A percentile compares a stretch with the other conserved stretches of the same genome.
phyloP scores from a whole-genome alignment of 371 early-diverging fungal species.

The Blakeslea trispora region DNA sequence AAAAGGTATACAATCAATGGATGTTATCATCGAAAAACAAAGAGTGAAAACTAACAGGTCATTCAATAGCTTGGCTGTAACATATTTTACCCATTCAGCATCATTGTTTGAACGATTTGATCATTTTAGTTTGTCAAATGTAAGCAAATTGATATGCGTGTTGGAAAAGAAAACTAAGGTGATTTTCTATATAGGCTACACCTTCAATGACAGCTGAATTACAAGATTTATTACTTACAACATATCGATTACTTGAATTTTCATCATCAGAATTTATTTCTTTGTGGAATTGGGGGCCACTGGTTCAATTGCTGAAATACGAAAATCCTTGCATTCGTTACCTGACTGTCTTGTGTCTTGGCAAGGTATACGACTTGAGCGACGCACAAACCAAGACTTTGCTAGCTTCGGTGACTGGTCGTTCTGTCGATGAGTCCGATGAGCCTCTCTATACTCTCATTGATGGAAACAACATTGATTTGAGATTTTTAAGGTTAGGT shows the following conservation, averaged over 20 bases:
- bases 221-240: slow-evolving; percentile 56
- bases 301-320: slow-evolving; percentile 55
- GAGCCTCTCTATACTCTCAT: slow-evolving; percentile 35
- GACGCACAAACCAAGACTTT: slow-evolving; percentile 45
- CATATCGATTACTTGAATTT: slow-evolving; percentile 61
- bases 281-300: slow-evolving; percentile 69
- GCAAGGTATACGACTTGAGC: slow-evolving; percentile 55
- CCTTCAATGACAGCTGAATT: slow-evolving; percentile 30
- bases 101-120: slow-evolving; percentile 58
- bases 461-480: slow-evolving; percentile 38
- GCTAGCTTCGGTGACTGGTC: slow-evolving; percentile 26
- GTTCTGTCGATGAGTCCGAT: slow-evolving; percentile 26
- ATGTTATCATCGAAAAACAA: too few species aligned
- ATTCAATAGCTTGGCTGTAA: slow-evolving; percentile 55
- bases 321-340: slow-evolving; percentile 53
- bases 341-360: slow-evolving; percentile 54
- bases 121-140: slow-evolving; percentile 17
- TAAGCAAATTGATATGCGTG: slow-evolving; percentile 5
- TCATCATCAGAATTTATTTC: slow-evolving; percentile 58
- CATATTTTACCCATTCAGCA: slow-evolving; percentile 57
- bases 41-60: neutral
- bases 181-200: slow-evolving; percentile 15
- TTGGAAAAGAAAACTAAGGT: neutral
- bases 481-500: slow-evolving; percentile 54
- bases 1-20: slow-evolving; percentile 52